phyloP scores from a whole-genome alignment of 208 protist species.

The Wallacemonas collosoma region DNA sequence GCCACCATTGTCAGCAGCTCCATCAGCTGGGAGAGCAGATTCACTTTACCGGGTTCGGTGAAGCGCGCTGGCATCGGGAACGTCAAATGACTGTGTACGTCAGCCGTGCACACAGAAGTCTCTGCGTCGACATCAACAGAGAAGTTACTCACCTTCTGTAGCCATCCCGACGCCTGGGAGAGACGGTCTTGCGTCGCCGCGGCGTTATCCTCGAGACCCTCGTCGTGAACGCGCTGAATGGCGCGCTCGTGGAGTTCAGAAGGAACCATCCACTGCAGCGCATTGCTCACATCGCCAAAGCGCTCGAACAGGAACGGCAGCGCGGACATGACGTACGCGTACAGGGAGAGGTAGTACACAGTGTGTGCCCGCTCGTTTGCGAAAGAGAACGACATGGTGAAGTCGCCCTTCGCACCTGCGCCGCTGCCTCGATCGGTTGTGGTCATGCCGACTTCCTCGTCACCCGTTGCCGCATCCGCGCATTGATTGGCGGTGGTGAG shows the following conservation, averaged over 20 bases:
- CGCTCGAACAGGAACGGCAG: slow-evolving; percentile 11
- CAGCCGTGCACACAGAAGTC: background rate
- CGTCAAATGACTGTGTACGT: slow-evolving; percentile 1
- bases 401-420: background rate
- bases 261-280: slow-evolving; percentile 9
- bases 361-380: slow-evolving; percentile 1
- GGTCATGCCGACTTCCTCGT: slow-evolving; percentile 4
- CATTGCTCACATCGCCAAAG: slow-evolving; percentile 3
- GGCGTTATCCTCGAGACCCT: background rate
- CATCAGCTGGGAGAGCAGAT: slow-evolving; percentile 16
- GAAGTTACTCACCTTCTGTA: slow-evolving; percentile 3
- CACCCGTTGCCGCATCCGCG: background rate
- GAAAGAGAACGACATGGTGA: slow-evolving; percentile 17
- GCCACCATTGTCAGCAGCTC: slow-evolving; percentile 16
- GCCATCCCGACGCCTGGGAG: slow-evolving; percentile 7
- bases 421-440: background rate
- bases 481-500: background rate
- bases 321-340: slow-evolving; percentile 13
- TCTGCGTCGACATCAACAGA: background rate
- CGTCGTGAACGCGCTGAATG: background rate
- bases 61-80: slow-evolving; percentile 17
- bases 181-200: slow-evolving; percentile 1
- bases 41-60: slow-evolving; percentile 10
- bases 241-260: slow-evolving; percentile 6
- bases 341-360: slow-evolving; percentile 17